Evolutionary conservation across 2,329 filamentous ascomycete species (phyloP), one percentile per base, ranked within the genome.

Genomic region (Atkinsonella texensis): DNA sequence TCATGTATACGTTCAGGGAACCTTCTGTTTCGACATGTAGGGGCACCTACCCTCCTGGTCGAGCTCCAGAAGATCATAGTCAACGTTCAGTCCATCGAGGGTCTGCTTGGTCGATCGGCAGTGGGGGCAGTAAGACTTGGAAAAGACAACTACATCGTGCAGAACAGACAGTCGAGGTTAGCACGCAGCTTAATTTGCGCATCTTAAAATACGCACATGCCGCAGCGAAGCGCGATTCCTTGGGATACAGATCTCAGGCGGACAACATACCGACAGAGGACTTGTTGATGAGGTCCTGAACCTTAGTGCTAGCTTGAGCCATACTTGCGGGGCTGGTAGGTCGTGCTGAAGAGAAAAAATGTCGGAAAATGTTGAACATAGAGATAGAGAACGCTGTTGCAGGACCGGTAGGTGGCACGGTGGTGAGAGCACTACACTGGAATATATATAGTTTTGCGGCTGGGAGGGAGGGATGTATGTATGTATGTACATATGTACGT

Each of bases 91-190:
- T 53, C 81, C 74, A 63, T 76, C 79, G 60, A 98, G 75, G 48
- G 88, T 76, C 52, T 75, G 64, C 82, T 97, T 97, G 60, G 85
- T 82, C 54, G 83, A 76, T 53, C 72, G 77, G 79, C 91, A 97
- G 80, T 95, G 94, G 12, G 90, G 89, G 80, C 93, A 98, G 75
- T 89, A 95, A 15, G 85, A 88, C 76, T 98, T 98, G 72, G 85
- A 90, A 79, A 98, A 98, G 67, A 98, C 87, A 62, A 93, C 87
- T 87, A 48, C 46, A 20, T 33, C 18, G 18, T 15, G 20, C 10
- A 8, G 32, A 31, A 31, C 9, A 15, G 18, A 12, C 8, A 52
- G 18, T 7, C 39, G 23, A 17, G 18, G 23, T 47, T 6, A 23
- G 31, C 17, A 15, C 13, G 46, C 28, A 28, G 28, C 28, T 28